Evolutionary conservation across 176 grass and related monocot species (phyloP).

Genomic region (Oryza meyeriana): DNA sequence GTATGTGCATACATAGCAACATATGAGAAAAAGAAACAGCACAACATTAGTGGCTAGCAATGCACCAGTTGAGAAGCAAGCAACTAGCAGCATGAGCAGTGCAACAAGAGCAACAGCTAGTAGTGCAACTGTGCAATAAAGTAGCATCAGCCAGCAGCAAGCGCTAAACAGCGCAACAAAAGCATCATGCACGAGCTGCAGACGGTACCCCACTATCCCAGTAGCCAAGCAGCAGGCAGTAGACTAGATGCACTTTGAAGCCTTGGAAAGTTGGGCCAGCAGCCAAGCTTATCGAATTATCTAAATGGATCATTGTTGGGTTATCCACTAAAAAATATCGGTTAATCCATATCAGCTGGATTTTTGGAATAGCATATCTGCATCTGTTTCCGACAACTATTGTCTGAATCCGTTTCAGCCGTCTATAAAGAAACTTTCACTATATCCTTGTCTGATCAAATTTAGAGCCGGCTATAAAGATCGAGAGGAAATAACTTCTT

Average conservation of each 20-base stretch:
- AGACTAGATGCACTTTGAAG: too few relatives aligned
- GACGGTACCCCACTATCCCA: background rate
- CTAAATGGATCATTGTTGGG: background rate
- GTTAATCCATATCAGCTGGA: background rate
- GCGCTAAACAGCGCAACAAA: too few relatives aligned
- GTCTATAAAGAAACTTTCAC: background rate
- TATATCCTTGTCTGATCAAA: background rate
- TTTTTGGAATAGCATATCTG: background rate
- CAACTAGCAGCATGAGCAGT: background rate
- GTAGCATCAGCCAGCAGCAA: background rate
- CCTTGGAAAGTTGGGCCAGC: background rate
- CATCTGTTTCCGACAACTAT: background rate
- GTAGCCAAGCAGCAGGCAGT: background rate
- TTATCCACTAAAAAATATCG: background rate
- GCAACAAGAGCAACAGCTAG: background rate
- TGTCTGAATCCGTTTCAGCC: background rate
- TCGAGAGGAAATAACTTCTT: background rate
- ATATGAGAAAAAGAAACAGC: background rate
- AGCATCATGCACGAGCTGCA: background rate
- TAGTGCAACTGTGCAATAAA: background rate
- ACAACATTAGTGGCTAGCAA: background rate
- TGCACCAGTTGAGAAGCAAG: background rate
- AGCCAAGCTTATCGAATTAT: background rate
- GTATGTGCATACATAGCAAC: background rate
- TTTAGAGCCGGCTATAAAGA: background rate